These are phyloP conservation scores for Rosa hybrid DNA, from an alignment of 331 rosid genomes.

Conservation along the genomic window DNA sequence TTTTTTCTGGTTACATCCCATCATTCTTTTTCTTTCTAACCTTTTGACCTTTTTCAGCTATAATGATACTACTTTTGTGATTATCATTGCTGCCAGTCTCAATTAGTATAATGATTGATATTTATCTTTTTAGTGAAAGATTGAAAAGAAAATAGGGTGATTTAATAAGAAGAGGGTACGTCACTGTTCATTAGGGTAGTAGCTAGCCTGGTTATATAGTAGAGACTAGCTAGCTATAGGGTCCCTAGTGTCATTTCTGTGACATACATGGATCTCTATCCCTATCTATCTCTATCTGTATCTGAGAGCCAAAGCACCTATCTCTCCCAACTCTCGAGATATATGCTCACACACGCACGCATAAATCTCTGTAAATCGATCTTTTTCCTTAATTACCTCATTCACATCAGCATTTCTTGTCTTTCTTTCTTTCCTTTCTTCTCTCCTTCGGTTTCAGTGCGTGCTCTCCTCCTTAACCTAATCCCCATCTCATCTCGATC, in stretches of 20 bases:
- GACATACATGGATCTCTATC: neutral
- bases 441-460: slow-evolving; percentile 1
- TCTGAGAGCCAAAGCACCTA: neutral
- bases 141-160: neutral
- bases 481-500: neutral
- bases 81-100: neutral
- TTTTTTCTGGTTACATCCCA: neutral
- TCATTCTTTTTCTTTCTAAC: neutral
- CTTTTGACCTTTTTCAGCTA: neutral
- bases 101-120: neutral
- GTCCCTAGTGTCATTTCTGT: neutral
- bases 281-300: neutral
- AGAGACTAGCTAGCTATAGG: neutral
- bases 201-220: neutral
- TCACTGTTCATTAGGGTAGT: neutral
- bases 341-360: slow-evolving; percentile 21
- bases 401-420: neutral
- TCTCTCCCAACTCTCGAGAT: slow-evolving; percentile 5
- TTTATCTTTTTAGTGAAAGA: neutral
- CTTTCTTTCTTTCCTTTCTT: neutral
- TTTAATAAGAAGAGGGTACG: neutral
- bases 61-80: neutral
- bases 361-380: slow-evolving; percentile 13
- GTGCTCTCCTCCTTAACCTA: neutral
- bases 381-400: slow-evolving; percentile 14